These are phyloP conservation scores for Vickermania ingenoplastis DNA, from an alignment of 208 protist species.

Conservation along the genomic window DNA sequence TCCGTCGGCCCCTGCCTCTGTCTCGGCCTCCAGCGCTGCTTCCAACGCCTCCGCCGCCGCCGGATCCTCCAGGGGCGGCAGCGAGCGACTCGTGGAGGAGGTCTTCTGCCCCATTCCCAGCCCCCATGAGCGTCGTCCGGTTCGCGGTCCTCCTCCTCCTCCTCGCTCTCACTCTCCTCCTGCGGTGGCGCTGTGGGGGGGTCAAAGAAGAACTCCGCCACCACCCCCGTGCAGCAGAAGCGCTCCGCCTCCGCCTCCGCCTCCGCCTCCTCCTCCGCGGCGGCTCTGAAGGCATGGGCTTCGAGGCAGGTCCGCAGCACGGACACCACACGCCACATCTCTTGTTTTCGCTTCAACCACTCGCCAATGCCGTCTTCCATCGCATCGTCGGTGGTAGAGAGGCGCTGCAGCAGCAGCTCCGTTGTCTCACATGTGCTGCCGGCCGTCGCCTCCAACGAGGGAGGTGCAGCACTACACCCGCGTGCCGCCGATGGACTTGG, in stretches of 20 bases:
- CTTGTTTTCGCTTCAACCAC: background rate
- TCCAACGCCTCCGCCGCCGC: too few species aligned
- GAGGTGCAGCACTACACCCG: too few species aligned
- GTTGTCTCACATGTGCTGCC: too few species aligned
- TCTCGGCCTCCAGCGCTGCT: too few species aligned
- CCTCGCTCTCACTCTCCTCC: background rate
- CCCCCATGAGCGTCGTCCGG: too few species aligned
- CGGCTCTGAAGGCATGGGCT: background rate
- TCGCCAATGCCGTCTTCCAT: too few species aligned
- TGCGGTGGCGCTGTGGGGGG: background rate
- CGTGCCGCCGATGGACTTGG: too few species aligned
- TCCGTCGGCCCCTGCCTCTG: background rate
- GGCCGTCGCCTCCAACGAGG: too few species aligned
- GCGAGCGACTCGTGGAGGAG: background rate
- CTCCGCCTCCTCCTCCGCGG: background rate
- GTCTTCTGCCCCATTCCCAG: too few species aligned
- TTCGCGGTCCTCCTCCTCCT: background rate
- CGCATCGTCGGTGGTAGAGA: too few species aligned
- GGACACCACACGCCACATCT: background rate
- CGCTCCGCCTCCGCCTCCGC: conserved; percentile 17
- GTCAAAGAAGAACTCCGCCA: conserved; percentile 86
- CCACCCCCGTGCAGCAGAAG: conserved; percentile 73
- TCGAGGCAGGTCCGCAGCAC: background rate
- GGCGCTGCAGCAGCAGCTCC: too few species aligned
- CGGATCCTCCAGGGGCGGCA: too few species aligned